Evolutionary conservation across 2,329 filamentous ascomycete species (phyloP), one percentile per base, ranked within the genome.

Genomic region (Alternaria triticina): DNA sequence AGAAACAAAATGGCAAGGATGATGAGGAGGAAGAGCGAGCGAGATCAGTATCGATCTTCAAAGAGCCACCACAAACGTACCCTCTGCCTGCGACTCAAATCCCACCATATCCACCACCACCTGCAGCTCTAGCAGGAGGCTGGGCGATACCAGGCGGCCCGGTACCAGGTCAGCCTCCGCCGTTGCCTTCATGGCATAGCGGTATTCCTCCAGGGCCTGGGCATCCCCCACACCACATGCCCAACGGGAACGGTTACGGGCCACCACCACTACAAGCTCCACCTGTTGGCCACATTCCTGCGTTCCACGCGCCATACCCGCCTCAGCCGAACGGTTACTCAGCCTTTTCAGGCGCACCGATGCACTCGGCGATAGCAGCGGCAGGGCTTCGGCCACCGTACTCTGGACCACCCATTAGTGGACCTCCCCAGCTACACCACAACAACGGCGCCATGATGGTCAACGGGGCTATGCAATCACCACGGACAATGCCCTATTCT

Each of bases 1-100:
- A 81, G 71, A 81, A 79, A 65, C 76, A 81, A 62, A 74, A 82
- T 54, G 77, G 71, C 10, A 69, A 72, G 3, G 71, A 77, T 54
- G 71, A 74, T 9, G 70, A 73, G 49, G 71, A 72, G 30, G 74
- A 72, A 40, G 74, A 76, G 56, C 71, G 73, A 52, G 70, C 76
- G 56, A 69, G 68, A 56, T 74, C 76, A 13, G 64, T 69, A 8
- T 77, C 74, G 22, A 71, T 70, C 33, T 66, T 70, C 20, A 68
- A 70, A 44, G 77, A 79, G 56, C 70, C 82, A 15, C 77, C 78
- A 54, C 76, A 74, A 50, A 70, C 77, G 28, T 60, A 62, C 22
- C 69, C 76, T 52, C 65, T 79, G 9, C 74, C 73, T 51, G 78
- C 77, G 28, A 75, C 77, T 55, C 73, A 73, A 6, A 65, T 76